Percentiles rank a stretch among this genome's conserved stretches.
Conservation (phyloP, 306 rosid genomes). For the Cicer bijugum region DNA sequence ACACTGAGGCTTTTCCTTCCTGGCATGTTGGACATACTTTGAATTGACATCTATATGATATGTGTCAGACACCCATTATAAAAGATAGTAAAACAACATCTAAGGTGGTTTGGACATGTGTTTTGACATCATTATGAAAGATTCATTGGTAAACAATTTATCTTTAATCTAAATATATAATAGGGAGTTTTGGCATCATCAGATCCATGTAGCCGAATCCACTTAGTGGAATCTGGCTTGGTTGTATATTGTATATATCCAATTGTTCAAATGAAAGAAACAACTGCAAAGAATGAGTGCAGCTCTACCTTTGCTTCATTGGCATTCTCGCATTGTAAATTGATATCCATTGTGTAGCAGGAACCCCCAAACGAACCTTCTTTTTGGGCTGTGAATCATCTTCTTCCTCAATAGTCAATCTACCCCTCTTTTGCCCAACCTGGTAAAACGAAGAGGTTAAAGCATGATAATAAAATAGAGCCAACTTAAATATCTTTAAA, state of each 20-base stretch:
- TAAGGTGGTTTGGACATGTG: neutral
- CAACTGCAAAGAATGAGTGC: conserved; percentile 2
- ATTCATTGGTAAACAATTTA: neutral
- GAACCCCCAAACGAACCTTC: conserved; percentile 93
- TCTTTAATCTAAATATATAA: neutral
- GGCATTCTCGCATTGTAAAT: conserved; percentile 88
- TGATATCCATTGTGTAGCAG: conserved; percentile 99
- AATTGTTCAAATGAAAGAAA: conserved; percentile 12
- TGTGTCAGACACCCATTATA: neutral
- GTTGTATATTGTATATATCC: neutral
- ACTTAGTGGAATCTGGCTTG: neutral
- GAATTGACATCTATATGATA: neutral
- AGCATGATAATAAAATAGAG: conserved; percentile 45
- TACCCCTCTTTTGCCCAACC: conserved; percentile 96
- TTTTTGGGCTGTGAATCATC: conserved; percentile 90
- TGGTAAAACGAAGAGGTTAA: conserved; percentile 47
- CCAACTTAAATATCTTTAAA: conserved; percentile 1
- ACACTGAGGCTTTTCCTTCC: neutral
- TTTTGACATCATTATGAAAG: neutral
- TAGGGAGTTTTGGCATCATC: neutral
- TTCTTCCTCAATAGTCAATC: conserved; percentile 83
- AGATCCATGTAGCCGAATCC: neutral
- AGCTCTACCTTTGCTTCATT: conserved; percentile 89
- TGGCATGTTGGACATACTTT: neutral
- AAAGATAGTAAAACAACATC: neutral